A percentile compares a stretch with the other conserved stretches of the same genome.
Evolutionary conservation across 371 early-diverging fungal genomes (phyloP).

Genomic region (Saksenaea vasiformis): DNA sequence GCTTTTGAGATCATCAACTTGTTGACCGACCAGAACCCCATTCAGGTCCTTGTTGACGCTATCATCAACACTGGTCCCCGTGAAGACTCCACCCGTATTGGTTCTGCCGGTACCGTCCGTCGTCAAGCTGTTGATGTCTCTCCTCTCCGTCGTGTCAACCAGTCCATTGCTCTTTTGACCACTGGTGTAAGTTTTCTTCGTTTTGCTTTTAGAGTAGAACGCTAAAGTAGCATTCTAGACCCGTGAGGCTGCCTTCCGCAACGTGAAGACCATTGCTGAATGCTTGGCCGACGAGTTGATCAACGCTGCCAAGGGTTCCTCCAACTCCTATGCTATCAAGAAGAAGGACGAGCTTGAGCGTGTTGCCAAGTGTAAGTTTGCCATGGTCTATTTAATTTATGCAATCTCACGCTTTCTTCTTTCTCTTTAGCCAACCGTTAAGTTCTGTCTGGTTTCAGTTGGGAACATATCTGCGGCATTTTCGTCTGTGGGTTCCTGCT

Average conservation of each 20-base stretch:
- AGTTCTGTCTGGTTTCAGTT: not conserved
- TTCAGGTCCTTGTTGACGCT: constrained; percentile 99
- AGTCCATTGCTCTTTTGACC: constrained; percentile 95
- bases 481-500: not conserved
- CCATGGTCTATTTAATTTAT: not conserved
- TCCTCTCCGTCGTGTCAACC: constrained; percentile 99
- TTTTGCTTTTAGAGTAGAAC: constrained; percentile 21
- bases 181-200: constrained; percentile 72
- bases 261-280: constrained; percentile 98
- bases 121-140: constrained; percentile 99
- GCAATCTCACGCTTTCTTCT: not conserved
- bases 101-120: constrained; percentile 99
- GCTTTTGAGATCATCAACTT: constrained; percentile 99
- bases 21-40: constrained; percentile 99
- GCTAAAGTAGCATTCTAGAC: constrained; percentile 12
- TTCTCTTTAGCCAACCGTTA: constrained; percentile 27
- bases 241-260: constrained; percentile 41
- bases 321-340: constrained; percentile 99
- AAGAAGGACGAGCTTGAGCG: constrained; percentile 99
- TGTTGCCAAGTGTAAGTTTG: constrained; percentile 59
- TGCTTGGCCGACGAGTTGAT: constrained; percentile 99
- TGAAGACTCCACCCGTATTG: constrained; percentile 99
- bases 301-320: constrained; percentile 98
- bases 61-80: constrained; percentile 99
- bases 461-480: not conserved